A percentile compares a stretch with the other conserved stretches of the same genome.
Conservation (phyloP, 1,284 basidiomycete species). For the Meripilus lineatus region DNA sequence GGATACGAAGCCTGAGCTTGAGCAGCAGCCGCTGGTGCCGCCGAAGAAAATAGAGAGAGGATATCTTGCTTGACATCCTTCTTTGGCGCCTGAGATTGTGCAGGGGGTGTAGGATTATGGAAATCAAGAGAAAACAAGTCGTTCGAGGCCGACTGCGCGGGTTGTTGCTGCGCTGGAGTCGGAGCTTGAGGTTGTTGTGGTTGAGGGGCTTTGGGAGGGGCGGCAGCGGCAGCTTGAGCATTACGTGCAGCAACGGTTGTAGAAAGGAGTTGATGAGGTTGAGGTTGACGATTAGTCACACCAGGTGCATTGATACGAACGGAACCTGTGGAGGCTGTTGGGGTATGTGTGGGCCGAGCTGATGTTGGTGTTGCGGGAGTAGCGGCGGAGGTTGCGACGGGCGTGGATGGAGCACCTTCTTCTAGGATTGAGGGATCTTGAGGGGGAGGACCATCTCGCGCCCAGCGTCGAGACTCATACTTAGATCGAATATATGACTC, state of each 20-base stretch:
- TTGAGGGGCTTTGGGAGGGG: slow-evolving; percentile 10
- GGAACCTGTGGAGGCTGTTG: slow-evolving; percentile 29
- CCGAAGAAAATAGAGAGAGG: slow-evolving; percentile 74
- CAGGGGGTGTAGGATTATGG: slow-evolving; percentile 37
- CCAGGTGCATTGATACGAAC: slow-evolving; percentile 18
- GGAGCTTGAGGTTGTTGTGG: slow-evolving; percentile 19
- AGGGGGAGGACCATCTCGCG: slow-evolving; percentile 82
- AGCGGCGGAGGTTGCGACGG: slow-evolving; percentile 20
- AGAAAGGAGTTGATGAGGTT: slow-evolving; percentile 51
- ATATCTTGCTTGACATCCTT: slow-evolving; percentile 86
- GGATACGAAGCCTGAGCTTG: slow-evolving; percentile 11
- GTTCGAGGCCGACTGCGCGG: slow-evolving; percentile 30
- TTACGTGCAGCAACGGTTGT: slow-evolving; percentile 25
- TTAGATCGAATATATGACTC: slow-evolving; percentile 98
- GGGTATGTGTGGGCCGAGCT: slow-evolving; percentile 16
- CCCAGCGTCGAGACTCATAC: slow-evolving; percentile 93
- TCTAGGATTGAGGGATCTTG: slow-evolving; percentile 81
- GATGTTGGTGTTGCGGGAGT: slow-evolving; percentile 27
- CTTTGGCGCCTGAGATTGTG: slow-evolving; percentile 35
- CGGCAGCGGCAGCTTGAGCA: slow-evolving; percentile 15
- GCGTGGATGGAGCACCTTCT: slow-evolving; percentile 23
- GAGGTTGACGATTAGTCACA: slow-evolving; percentile 44
- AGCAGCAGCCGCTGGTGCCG: slow-evolving; percentile 30
- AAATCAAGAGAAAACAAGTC: slow-evolving; percentile 88
- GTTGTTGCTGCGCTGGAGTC: slow-evolving; percentile 21